Base-by-base conservation (phyloP, 768 basidiomycete species). In the Boletus edulis region DNA sequence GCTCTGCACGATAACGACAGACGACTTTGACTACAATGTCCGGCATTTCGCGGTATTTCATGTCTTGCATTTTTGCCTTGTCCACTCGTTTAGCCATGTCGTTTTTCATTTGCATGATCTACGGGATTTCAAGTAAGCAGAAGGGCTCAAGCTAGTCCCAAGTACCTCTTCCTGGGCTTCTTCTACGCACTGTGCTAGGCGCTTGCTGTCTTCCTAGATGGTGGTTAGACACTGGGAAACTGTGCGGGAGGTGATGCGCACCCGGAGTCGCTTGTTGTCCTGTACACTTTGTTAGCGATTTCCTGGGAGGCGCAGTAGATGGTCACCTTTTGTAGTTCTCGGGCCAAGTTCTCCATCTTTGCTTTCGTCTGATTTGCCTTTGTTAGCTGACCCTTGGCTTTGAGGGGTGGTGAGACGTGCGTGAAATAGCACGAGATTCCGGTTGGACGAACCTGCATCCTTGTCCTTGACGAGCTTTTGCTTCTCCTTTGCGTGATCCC, bases 401-500 rank as follows among this genome's bases (percentile, higher is more conserved):
- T 56, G 43, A 45, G 47, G 38, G 22, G 31, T 35, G 39, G 60
- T 38, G 58, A 63, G 56, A 66, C 62, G 52, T 45, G 5, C 18
- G 63, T 51, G 51, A 38, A 22, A 55, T 12, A 46, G 52, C 49
- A 35, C 20, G 22, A 46, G 46, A 24, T 18, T 43, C 8, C 41
- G 18, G 45, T 35, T 56, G 37, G 67, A 70, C 74, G 43, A 51
- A 91, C 90, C 89, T 60, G 89, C 83, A 73, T 94, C 92, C 75
- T 93, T 93, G 77, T 94, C 92, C 74, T 94, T 94, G 46, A 82
- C 78, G 31, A 94, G 77, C 66, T 94, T 94, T 76, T 94, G 91
- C 71, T 90, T 93, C 77, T 94, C 92, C 73, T 91, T 94, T 39
- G 91, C 86, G 64, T 93, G 88, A 67, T 93, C 91, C 59, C 92